Evolutionary conservation across 2,329 filamentous ascomycete genomes (phyloP).

Genomic region (Cadophora sp.): DNA sequence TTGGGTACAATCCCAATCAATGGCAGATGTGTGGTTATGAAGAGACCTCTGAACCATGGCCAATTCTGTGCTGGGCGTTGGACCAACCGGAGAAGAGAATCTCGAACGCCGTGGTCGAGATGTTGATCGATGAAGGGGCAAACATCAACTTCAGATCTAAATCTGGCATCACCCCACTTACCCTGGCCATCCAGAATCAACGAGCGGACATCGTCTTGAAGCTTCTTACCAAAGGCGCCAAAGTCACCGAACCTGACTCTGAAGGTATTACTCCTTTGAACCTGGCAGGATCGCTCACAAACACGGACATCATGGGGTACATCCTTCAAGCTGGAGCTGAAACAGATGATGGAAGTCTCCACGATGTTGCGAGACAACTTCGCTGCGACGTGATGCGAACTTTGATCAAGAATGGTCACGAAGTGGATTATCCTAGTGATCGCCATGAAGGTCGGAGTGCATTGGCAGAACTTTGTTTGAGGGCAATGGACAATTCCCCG

Average conservation of each 20-base stretch:
- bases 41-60: constrained; percentile 54
- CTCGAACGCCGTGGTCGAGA: constrained; percentile 62
- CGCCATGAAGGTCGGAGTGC: constrained; percentile 69
- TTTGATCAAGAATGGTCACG: constrained; percentile 65
- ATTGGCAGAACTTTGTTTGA: constrained; percentile 66
- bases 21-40: constrained; percentile 21
- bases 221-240: constrained; percentile 64
- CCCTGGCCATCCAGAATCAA: constrained; percentile 26
- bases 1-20: constrained; percentile 57
- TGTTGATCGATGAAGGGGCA: constrained; percentile 57
- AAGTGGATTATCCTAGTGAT: constrained; percentile 69
- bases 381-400: constrained; percentile 62
- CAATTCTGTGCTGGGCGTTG: constrained; percentile 66
- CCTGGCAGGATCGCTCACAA: constrained; percentile 47
- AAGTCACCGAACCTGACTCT: constrained; percentile 64
- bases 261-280: constrained; percentile 66
- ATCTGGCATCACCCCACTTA: constrained; percentile 30
- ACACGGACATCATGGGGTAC: constrained; percentile 29
- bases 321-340: constrained; percentile 30
- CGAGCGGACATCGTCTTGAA: constrained; percentile 37
- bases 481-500: constrained; percentile 50
- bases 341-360: constrained; percentile 62
- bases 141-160: constrained; percentile 29
- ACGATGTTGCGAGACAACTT: constrained; percentile 67
- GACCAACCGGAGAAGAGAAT: constrained; percentile 69